Evolutionary conservation across 345 rosid species (phyloP).

Genomic region (Streptanthus diversifolius): DNA sequence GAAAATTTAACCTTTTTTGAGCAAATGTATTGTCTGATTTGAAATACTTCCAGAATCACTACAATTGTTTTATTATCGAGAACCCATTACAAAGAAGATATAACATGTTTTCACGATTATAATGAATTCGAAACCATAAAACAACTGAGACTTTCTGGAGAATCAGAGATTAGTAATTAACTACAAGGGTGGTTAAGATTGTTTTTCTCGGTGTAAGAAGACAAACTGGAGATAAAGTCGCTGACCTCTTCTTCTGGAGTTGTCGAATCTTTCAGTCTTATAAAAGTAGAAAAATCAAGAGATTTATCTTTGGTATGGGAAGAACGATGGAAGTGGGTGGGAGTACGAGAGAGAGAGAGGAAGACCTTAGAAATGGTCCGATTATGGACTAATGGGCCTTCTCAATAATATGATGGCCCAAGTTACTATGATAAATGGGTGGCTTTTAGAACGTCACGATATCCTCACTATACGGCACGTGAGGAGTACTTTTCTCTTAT

Average conservation of each 20-base stretch:
- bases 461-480: neutral
- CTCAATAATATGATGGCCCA: neutral
- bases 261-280: neutral
- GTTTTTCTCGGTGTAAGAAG: neutral
- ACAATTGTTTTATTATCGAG: neutral
- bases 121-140: neutral
- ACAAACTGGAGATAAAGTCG: neutral
- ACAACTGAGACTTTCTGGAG: neutral
- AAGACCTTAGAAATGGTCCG: neutral
- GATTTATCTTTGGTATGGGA: neutral
- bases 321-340: slow-evolving; percentile 14
- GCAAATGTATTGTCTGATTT: neutral
- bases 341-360: neutral
- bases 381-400: neutral
- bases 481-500: neutral
- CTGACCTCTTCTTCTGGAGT: slow-evolving; percentile 20
- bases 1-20: neutral
- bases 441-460: neutral
- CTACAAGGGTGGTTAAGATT: neutral
- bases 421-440: neutral
- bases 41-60: neutral
- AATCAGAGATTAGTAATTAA: neutral
- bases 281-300: neutral
- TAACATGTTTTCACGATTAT: neutral
- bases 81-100: neutral